Base-by-base conservation (phyloP, 2,329 filamentous ascomycete species). In the Scolecobasidium constrictum region DNA sequence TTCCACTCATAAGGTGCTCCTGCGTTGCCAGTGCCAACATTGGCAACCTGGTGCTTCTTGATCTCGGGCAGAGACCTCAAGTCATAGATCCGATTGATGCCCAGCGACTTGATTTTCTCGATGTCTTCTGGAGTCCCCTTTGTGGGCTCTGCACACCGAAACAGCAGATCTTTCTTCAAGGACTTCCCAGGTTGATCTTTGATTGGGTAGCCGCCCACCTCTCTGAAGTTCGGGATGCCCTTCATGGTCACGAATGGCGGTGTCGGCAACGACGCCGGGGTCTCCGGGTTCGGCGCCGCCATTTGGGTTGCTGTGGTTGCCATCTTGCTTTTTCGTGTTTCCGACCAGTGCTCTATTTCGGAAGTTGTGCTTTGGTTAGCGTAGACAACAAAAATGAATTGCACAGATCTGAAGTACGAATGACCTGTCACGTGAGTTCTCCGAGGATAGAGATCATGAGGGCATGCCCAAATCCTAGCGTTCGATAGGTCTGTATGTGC, bases 71-170 rank as follows among this genome's bases (percentile, higher is more conserved):
- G 11, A 18, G 39, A 12, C 43, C 83, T 72, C 6, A 86, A 65
- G 61, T 86, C 83, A 56, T 78, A 86, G 41, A 84, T 71, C 48
- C 71, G 67, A 17, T 65, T 70, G 50, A 90, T 73, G n/a, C 73
- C 71, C 42, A 85, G 23, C 19, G 37, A 39, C 15, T 15, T 21
- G 17, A 39, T 39, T 4, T 22, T 26, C 17, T 19, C 37, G 4
- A 39, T 13, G n/a, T 19, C 15, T 39, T 39, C 37, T n/a, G 20
- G 18, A 3, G 37, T 39, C 12, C 18, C 37, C 15, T 39, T 39
- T 9, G 37, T 39, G 18, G 37, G 37, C 15, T 39, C 37, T 9
- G 37, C 37, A 23, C 37, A 39, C 11, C 37, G 37, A 23, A 23
- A 39, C 23, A 39, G 20, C 11, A 21, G 23, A 39, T 38, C 16